These are phyloP conservation scores for Saturnispora gosingensis DNA, from an alignment of 805 yeast genomes.

Conservation along the genomic window DNA sequence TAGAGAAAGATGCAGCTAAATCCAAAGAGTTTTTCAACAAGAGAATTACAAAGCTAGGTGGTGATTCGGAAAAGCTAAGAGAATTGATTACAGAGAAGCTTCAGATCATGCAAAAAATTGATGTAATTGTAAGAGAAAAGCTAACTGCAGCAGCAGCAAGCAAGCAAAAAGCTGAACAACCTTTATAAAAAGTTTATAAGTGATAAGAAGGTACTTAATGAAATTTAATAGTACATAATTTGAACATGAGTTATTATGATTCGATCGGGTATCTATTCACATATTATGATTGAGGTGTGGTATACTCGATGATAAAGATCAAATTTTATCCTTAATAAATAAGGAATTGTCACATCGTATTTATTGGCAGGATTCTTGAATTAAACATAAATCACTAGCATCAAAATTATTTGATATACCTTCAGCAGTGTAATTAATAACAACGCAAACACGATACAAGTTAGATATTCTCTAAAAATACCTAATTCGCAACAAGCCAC, in stretches of 20 bases:
- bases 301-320: too few species aligned
- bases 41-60: constrained; percentile 62
- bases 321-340: too few species aligned
- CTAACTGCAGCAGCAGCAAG: constrained; percentile 34
- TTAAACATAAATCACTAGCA: too few species aligned
- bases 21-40: constrained; percentile 63
- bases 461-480: neutral
- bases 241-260: too few species aligned
- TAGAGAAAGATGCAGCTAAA: constrained; percentile 63
- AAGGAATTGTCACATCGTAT: too few species aligned
- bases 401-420: too few species aligned
- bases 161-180: neutral
- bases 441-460: neutral
- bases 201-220: neutral
- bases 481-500: neutral
- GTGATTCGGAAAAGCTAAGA: constrained; percentile 66
- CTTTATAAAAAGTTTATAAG: neutral
- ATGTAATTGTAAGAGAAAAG: constrained; percentile 45
- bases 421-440: too few species aligned
- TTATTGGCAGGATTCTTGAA: too few species aligned
- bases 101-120: constrained; percentile 52
- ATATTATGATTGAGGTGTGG: too few species aligned
- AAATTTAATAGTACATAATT: too few species aligned
- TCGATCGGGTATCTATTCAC: too few species aligned
- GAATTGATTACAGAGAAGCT: constrained; percentile 69